A percentile compares a stretch with the other conserved stretches of the same genome.
Evolutionary conservation across 2,329 filamentous ascomycete species (phyloP).

Genomic region (Dichotomopilus funicola): DNA sequence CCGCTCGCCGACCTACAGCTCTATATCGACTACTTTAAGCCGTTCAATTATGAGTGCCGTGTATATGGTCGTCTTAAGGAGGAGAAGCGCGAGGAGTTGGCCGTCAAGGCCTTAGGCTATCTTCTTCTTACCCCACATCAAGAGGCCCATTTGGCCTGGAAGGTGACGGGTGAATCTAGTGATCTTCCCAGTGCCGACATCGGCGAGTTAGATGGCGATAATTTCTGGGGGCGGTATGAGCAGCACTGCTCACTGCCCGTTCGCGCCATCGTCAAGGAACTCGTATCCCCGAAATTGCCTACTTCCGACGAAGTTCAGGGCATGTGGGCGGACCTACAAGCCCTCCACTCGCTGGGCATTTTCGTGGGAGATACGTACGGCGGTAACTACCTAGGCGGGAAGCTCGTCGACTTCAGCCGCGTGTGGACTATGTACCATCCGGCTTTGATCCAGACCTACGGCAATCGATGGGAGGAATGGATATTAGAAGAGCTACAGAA

Average conservation of each 20-base stretch:
- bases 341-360: constrained; percentile 8
- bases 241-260: constrained; percentile 9
- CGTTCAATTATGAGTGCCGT: constrained; percentile 17
- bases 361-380: constrained; percentile 6
- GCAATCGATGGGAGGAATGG: background rate
- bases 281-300: background rate
- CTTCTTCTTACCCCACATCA: constrained; percentile 10
- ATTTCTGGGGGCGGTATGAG: constrained; percentile 8
- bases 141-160: background rate
- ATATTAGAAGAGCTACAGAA: background rate
- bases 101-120: constrained; percentile 12
- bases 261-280: constrained; percentile 14
- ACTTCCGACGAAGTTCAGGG: background rate
- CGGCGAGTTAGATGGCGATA: background rate
- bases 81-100: constrained; percentile 8
- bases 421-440: constrained; percentile 8
- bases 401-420: constrained; percentile 11
- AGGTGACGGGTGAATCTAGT: background rate
- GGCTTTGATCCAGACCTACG: background rate
- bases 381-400: constrained; percentile 5
- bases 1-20: background rate
- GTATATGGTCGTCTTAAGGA: constrained; percentile 16
- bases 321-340: constrained; percentile 10
- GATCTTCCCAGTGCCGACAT: background rate
- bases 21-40: constrained; percentile 11